Evolutionary conservation across 2,329 filamentous ascomycete species (phyloP).

Genomic region (Pseudodiploospora longispora): DNA sequence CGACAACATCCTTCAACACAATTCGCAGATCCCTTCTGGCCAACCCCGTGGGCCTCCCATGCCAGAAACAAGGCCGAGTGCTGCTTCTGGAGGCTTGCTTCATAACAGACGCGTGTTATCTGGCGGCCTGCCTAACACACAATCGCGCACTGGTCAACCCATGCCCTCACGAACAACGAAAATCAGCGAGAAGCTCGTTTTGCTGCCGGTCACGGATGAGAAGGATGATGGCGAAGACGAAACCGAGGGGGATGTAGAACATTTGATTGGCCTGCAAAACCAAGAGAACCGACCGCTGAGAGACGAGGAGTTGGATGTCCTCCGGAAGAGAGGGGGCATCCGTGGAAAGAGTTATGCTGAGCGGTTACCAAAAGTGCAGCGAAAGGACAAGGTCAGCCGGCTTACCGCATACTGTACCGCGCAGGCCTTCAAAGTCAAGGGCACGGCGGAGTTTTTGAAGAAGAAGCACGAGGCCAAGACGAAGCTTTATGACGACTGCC

Average conservation of each 20-base stretch:
- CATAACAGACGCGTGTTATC: slow-evolving; percentile 21
- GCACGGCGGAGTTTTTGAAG: slow-evolving; percentile 81
- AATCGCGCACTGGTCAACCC: slow-evolving; percentile 43
- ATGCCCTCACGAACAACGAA: slow-evolving; percentile 85
- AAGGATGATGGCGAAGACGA: slow-evolving; percentile 34
- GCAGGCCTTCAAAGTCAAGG: slow-evolving; percentile 82
- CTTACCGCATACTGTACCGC: slow-evolving; percentile 96
- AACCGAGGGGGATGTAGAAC: slow-evolving; percentile 48
- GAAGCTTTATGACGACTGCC: slow-evolving; percentile 94
- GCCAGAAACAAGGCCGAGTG: slow-evolving; percentile 27
- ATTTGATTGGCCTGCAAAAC: slow-evolving; percentile 41
- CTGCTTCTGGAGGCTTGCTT: slow-evolving; percentile 9
- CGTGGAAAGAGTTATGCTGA: slow-evolving; percentile 88
- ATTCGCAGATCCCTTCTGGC: slow-evolving; percentile 89
- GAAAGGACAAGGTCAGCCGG: slow-evolving; percentile 79
- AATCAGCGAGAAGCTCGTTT: slow-evolving; percentile 91
- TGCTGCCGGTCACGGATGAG: slow-evolving; percentile 72
- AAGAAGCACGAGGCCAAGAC: slow-evolving; percentile 84
- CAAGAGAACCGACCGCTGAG: slow-evolving; percentile 57
- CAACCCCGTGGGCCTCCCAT: slow-evolving; percentile 69
- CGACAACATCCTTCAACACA: slow-evolving; percentile 90
- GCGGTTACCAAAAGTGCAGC: slow-evolving; percentile 76
- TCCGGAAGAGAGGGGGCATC: slow-evolving; percentile 53
- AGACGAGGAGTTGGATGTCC: slow-evolving; percentile 59
- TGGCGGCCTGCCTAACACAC: slow-evolving; percentile 32